Conservation (phyloP, 495 filamentous ascomycete species). For the Penicillium riverlandense region DNA sequence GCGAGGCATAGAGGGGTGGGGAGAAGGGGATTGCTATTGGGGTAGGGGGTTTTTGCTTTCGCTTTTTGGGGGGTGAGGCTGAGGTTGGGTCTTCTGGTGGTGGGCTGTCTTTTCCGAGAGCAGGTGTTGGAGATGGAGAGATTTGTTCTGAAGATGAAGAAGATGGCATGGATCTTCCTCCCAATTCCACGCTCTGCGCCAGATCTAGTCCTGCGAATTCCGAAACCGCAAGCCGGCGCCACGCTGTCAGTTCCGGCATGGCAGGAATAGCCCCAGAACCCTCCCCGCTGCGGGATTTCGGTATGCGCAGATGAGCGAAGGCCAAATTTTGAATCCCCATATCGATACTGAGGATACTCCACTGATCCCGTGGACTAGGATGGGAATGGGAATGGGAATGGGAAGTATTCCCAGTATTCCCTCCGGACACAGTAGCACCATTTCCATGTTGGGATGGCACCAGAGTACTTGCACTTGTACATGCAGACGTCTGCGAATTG, state of each 20-base stretch:
- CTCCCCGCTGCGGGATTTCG: background rate
- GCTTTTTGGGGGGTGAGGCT: background rate
- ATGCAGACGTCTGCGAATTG: too few species aligned
- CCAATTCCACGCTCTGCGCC: too few species aligned
- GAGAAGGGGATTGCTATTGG: slow-evolving; percentile 42
- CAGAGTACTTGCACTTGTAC: too few species aligned
- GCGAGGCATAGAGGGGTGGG: slow-evolving; percentile 48
- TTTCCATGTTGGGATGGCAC: too few species aligned
- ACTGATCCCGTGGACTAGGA: background rate
- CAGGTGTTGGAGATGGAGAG: too few species aligned
- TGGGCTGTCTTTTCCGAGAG: background rate
- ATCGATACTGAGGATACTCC: slow-evolving; percentile 71
- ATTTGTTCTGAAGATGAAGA: too few species aligned
- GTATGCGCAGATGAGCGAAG: slow-evolving; percentile 40
- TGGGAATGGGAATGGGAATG: background rate
- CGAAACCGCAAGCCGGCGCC: slow-evolving; percentile 26
- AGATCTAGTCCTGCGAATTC: slow-evolving; percentile 11
- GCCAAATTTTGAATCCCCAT: slow-evolving; percentile 84
- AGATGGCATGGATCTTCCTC: too few species aligned
- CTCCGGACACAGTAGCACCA: too few species aligned
- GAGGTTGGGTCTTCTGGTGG: background rate
- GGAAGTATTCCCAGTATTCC: background rate
- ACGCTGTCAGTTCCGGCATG: slow-evolving; percentile 22
- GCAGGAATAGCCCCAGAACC: background rate
- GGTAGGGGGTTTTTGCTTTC: background rate